Evolutionary conservation across 2,329 filamentous ascomycete species (phyloP).

Genomic region (Aspergillus viridinutans): DNA sequence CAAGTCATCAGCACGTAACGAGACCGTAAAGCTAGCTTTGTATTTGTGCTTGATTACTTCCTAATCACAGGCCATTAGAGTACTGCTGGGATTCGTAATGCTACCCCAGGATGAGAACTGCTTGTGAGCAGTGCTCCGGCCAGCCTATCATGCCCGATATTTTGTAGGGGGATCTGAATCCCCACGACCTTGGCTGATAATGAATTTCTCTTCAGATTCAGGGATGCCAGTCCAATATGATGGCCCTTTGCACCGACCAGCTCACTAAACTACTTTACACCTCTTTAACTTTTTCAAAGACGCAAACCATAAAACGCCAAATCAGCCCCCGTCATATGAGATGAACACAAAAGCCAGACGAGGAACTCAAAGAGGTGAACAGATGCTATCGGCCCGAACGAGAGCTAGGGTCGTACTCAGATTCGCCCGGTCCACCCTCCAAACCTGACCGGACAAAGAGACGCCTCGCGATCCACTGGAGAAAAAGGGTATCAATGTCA

Average conservation of each 20-base stretch:
- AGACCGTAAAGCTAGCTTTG: too few species aligned
- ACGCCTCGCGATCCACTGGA: neutral
- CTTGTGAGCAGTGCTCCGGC: neutral
- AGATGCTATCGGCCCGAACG: constrained; percentile 9
- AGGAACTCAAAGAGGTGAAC: neutral
- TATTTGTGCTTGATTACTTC: too few species aligned
- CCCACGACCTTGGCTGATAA: neutral
- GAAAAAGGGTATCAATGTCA: constrained; percentile 29
- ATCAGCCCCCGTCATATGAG: constrained; percentile 10
- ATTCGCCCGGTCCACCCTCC: neutral
- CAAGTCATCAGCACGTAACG: too few species aligned
- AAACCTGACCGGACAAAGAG: neutral
- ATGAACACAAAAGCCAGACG: constrained; percentile 5
- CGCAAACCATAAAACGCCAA: constrained; percentile 16
- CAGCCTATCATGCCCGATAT: neutral
- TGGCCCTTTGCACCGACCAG: neutral
- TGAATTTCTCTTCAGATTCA: neutral
- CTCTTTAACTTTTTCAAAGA: constrained; percentile 5
- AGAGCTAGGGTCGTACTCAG: neutral
- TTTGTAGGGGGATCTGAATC: neutral
- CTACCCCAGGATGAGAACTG: neutral
- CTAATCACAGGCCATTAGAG: neutral
- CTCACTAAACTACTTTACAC: constrained; percentile 8
- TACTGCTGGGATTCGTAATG: neutral
- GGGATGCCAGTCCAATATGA: neutral